Evolutionary conservation across 306 rosid species (phyloP), one percentile per base, ranked within the genome.

Genomic region (Cicer bijugum): DNA sequence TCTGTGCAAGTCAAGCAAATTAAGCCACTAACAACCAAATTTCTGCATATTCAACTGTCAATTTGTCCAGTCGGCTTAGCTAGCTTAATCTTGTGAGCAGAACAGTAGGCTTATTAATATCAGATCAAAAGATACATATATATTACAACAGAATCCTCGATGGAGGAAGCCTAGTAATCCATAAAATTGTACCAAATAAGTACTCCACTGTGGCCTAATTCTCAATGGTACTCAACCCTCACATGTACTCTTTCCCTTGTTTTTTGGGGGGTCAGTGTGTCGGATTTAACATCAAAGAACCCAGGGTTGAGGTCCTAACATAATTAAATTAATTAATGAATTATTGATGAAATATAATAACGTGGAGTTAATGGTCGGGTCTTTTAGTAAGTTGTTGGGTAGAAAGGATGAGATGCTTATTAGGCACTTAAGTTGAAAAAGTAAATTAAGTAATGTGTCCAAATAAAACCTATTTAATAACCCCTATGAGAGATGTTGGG

Each of bases 1-100:
- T 17, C 38, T 74, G 38, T 46, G 63, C 19, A 74, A 74, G 11
- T 12, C 23, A 38, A 17, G 53, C 78, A 63, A 62, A 19, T 9
- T 19, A 51, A 23, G 12, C 43, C 28, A 50, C 19, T 15, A 6
- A 39, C 28, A 19, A 38, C 60, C 72, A 50, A 50, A 63, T 50
- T 38, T 75, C 72, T 38, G 46, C 52, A 37, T 15, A 48, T 11
- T 48, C 42, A 51, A 61, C 23, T 17, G 12, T 47, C 51, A 48
- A 37, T 16, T 57, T 23, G 23, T 43, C 48, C 48, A 44, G 15
- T 28, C 9, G 17, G 44, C 58, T 52, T 33, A 11, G 47, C 67
- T 44, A 56, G 14, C 9, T 42, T 48, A 20, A 17, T 42, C 33
- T 23, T 64, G 55, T n/a, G 23, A 19, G 72, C 60, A 74, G 61